Base-by-base conservation (phyloP, 371 early-diverging fungal species). In the Nosema muscidifuracis region DNA sequence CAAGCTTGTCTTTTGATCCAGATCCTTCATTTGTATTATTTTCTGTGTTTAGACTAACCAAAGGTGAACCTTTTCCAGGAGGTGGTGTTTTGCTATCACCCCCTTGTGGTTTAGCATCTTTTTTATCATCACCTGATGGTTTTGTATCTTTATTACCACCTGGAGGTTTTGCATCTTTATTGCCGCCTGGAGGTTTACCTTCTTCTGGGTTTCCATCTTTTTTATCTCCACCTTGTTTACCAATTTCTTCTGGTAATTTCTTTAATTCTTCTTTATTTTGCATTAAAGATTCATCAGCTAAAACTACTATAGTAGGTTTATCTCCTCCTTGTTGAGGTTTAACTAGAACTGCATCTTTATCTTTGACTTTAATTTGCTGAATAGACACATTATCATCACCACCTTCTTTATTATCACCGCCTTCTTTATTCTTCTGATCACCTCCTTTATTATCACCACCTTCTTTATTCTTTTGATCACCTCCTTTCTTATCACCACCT, bases 311-410 rank as follows among this genome's bases (percentile, higher is more conserved):
- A 28, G 22, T 4, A 3, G 36, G 31, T 58, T 12, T 16, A 16
- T n/a, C 38, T 18, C 12, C 16, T 13, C 26, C 36, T 3, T 34
- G 34, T n/a, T n/a, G n/a, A 12, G 36, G 15, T 53, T 53, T 20
- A 16, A 58, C 36, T 9, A 58, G 16, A 4, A n/a, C 38, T 1
- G 58, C 58, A 15, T 58, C 58, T 58, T 34, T 58, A 58, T 34
- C 58, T 58, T 58, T 30, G 10, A 58, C 58, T 36, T 58, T 30
- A 30, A 58, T 58, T 34, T 3, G 12, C 33, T 58, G 31, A 9
- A 58, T 22, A 12, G 2, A 2, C 2, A 16, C 58, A 18, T 36
- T 36, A 22, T 26, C 53, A n/a, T 16, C 38, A 31, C 56, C 56
- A 31, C 56, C 56, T 55, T 26, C 56, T 24, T 12, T 12, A 20